Conservation (phyloP, 495 filamentous ascomycete genomes). For the Durotheca rogersii region DNA sequence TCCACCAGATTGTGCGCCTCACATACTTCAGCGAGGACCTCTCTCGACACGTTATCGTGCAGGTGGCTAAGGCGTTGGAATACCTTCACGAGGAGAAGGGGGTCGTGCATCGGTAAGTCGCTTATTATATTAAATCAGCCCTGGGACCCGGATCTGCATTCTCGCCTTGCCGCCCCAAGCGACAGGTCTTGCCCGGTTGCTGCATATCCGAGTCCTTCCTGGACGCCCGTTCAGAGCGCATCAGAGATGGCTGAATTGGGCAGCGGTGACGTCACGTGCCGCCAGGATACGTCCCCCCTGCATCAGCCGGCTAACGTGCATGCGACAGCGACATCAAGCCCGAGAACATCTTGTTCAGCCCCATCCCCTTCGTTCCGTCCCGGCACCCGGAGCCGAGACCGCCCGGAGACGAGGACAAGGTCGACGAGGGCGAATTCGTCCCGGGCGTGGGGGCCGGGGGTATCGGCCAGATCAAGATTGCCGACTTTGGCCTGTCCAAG, state of each 20-base stretch:
- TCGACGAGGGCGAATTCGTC: slow-evolving; percentile 93
- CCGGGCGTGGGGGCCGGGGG: slow-evolving; percentile 82
- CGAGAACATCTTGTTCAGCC: slow-evolving; percentile 93
- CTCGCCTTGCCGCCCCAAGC: background rate
- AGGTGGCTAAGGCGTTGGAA: slow-evolving; percentile 89
- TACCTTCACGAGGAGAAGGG: slow-evolving; percentile 94
- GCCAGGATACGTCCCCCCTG: slow-evolving; percentile 11
- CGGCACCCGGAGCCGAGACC: slow-evolving; percentile 73
- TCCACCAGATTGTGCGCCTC: slow-evolving; percentile 97
- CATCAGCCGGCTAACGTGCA: slow-evolving; percentile 20
- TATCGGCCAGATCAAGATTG: slow-evolving; percentile 94
- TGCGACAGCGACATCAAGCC: slow-evolving; percentile 96
- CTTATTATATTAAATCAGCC: slow-evolving; percentile 5
- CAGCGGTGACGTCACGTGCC: slow-evolving; percentile 22
- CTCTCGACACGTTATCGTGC: slow-evolving; percentile 87
- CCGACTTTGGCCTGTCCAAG: slow-evolving; percentile 96
- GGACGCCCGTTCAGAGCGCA: slow-evolving; percentile 4
- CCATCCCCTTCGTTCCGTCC: slow-evolving; percentile 75
- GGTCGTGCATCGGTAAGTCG: slow-evolving; percentile 88
- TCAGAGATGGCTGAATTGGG: slow-evolving; percentile 21
- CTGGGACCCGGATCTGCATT: slow-evolving; percentile 1
- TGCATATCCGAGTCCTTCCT: background rate
- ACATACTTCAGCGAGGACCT: slow-evolving; percentile 98
- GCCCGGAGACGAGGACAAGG: slow-evolving; percentile 94
- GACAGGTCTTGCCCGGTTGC: background rate